Evolutionary conservation across 164 flowering plant genomes (phyloP), one percentile per base, ranked within the genome.

Genomic region (Vitis rotundifolia): DNA sequence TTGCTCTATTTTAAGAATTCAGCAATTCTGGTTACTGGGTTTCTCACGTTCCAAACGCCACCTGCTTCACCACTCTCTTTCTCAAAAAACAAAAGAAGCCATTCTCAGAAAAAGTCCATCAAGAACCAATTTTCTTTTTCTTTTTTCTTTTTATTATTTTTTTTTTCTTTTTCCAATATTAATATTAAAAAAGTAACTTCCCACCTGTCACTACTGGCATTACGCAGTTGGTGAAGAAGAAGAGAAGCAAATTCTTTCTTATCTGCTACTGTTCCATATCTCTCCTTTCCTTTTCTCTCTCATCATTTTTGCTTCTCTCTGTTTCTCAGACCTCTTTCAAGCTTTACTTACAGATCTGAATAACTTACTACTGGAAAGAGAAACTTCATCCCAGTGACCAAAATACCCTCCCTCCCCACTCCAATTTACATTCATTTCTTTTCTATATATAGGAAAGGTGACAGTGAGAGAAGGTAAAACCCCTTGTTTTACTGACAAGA

Each of bases 161-260:
- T 53, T 53, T 13, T 53, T 6, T 37, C 7, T 6, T 37, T 37
- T 37, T 37, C 44, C 8, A 28, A 8, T 52, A 52, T 66, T 52
- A 54, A 31, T 47, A 48, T 48, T 48, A 71, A 62, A 71, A 63
- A 64, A 64, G 64, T 65, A 58, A 55, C 68, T 71, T 64, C 74
- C 44, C 59, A 58, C 48, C 68, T 64, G 74, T 65, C 64, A 15
- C 9, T 48, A 48, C 68, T 63, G 57, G 49, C 73, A 71, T 57
- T 63, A 16, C 48, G 26, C 57, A 63, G 55, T 55, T 63, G 19
- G 57, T 61, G 37, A 31, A 9, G 59, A 7, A 60, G 49, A 14
- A 29, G 51, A 37, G 64, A 11, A 15, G 64, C 64, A 31, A 31
- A 57, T 57, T 57, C 59, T 16, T 16, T 57, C 59, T 57, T 57